Conservation (phyloP, 257 asterid genomes). For the Phtheirospermum japonicum region DNA sequence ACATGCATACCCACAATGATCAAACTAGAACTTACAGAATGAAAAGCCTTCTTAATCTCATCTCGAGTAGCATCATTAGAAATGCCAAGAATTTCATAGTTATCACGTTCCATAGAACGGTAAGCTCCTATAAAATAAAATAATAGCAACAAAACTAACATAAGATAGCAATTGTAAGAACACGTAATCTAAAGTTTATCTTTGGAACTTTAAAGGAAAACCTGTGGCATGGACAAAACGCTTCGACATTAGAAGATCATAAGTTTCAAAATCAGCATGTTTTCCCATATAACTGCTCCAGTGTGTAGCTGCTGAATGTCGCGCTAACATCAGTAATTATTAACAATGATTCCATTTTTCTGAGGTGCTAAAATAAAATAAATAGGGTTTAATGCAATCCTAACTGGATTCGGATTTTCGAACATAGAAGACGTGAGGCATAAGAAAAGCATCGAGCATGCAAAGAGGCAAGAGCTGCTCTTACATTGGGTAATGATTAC, state of each 20-base stretch:
- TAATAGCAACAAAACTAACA: constrained; percentile 21
- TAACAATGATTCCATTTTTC: neutral
- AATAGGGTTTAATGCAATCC: neutral
- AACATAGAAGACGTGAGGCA: too few relatives aligned
- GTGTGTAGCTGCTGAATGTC: constrained; percentile 35
- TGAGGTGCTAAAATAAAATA: neutral
- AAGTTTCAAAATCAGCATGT: constrained; percentile 34
- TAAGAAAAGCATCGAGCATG: too few relatives aligned
- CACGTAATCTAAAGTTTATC: neutral
- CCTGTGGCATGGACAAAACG: constrained; percentile 83
- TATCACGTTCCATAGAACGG: constrained; percentile 47
- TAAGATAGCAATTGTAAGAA: neutral
- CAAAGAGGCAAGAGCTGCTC: too few relatives aligned
- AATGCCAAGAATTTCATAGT: constrained; percentile 77
- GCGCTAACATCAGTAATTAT: constrained; percentile 27
- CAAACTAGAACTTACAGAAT: constrained; percentile 50
- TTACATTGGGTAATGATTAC: too few relatives aligned
- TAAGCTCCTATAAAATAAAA: constrained; percentile 42
- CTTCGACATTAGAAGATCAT: constrained; percentile 34
- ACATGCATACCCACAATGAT: constrained; percentile 13
- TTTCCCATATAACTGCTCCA: constrained; percentile 32
- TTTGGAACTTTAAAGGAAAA: constrained; percentile 29
- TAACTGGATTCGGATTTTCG: too few relatives aligned
- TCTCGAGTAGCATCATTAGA: constrained; percentile 59
- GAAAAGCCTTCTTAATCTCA: constrained; percentile 91